A percentile compares a stretch with the other conserved stretches of the same genome.
These are phyloP conservation scores for Annulohypoxylon maeteangense DNA, from an alignment of 495 filamentous ascomycete genomes.

Conservation along the genomic window DNA sequence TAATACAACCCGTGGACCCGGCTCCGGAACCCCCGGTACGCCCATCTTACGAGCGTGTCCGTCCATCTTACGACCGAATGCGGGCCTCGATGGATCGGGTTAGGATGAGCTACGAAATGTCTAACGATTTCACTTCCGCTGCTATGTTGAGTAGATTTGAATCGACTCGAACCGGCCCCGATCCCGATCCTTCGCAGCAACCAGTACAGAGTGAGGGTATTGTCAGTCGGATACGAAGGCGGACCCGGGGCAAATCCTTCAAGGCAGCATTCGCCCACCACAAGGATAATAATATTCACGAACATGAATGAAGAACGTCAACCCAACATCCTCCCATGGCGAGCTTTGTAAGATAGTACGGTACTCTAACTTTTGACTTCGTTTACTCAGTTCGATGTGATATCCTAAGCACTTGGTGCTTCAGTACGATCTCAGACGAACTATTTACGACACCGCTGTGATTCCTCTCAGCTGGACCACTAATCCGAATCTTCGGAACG, in stretches of 20 bases:
- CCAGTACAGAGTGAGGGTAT: conserved; percentile 37
- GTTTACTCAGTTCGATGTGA: conserved; percentile 37
- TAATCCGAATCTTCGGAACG: conserved; percentile 23
- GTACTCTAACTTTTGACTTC: conserved; percentile 13
- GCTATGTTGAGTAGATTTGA: conserved; percentile 85
- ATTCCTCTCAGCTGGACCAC: conserved; percentile 26
- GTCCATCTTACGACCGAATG: conserved; percentile 74
- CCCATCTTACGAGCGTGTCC: conserved; percentile 70
- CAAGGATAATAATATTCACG: conserved; percentile 47
- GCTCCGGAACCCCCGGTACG: conserved; percentile 52
- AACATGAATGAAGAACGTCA: conserved; percentile 40
- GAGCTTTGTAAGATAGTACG: conserved; percentile 26
- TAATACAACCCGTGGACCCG: conserved; percentile 47
- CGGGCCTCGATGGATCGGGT: conserved; percentile 78
- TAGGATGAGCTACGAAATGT: conserved; percentile 82
- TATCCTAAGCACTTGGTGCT: conserved; percentile 34
- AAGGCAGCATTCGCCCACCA: conserved; percentile 43
- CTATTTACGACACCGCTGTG: conserved; percentile 45
- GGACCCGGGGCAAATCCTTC: conserved; percentile 49
- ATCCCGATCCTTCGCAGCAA: conserved; percentile 17
- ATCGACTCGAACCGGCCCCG: conserved; percentile 71
- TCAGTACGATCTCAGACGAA: conserved; percentile 45
- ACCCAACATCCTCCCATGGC: neutral
- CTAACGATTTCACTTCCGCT: conserved; percentile 89
- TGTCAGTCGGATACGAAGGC: conserved; percentile 45